phyloP scores from a whole-genome alignment of 192 early-diverging fungal genomes.

The Geranomyces variabilis region DNA sequence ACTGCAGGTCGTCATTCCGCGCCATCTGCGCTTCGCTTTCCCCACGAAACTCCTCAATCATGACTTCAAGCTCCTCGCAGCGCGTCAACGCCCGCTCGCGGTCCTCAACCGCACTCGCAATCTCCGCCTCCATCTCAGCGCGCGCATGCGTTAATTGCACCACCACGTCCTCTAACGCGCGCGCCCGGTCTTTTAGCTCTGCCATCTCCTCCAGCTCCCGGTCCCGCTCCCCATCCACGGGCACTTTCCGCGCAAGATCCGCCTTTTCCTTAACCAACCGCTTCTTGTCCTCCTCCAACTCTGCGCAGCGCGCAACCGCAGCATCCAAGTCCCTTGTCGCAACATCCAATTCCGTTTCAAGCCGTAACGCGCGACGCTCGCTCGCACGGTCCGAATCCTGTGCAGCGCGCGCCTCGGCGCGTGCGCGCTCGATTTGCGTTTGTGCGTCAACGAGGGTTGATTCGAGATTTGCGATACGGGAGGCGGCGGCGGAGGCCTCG shows the following conservation, averaged over 20 bases:
- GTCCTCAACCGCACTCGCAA: constrained; percentile 10
- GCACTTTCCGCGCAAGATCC: constrained; percentile 24
- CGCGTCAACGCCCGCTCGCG: neutral
- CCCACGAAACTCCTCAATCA: constrained; percentile 21
- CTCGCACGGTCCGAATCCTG: constrained; percentile 22
- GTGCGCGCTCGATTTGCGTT: constrained; percentile 12
- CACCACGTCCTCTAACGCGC: constrained; percentile 17
- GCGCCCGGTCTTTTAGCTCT: constrained; percentile 1
- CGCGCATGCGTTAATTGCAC: constrained; percentile 9
- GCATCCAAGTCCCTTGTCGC: constrained; percentile 18
- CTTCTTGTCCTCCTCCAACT: constrained; percentile 29
- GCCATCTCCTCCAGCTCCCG: constrained; percentile 24
- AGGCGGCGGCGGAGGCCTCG: neutral
- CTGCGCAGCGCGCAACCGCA: neutral
- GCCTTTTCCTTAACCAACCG: constrained; percentile 27
- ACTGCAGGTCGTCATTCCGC: constrained; percentile 37
- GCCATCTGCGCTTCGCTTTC: constrained; percentile 17
- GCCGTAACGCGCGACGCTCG: neutral
- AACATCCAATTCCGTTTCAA: constrained; percentile 20
- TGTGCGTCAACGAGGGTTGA: constrained; percentile 28
- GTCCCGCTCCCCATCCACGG: constrained; percentile 13
- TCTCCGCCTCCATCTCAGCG: constrained; percentile 22
- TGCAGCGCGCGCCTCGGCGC: constrained; percentile 8
- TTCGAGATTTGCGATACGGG: constrained; percentile 22
- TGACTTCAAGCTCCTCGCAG: constrained; percentile 31